These are phyloP conservation scores for Alternaria rosae DNA, from an alignment of 2,329 filamentous ascomycete genomes.

Conservation along the genomic window DNA sequence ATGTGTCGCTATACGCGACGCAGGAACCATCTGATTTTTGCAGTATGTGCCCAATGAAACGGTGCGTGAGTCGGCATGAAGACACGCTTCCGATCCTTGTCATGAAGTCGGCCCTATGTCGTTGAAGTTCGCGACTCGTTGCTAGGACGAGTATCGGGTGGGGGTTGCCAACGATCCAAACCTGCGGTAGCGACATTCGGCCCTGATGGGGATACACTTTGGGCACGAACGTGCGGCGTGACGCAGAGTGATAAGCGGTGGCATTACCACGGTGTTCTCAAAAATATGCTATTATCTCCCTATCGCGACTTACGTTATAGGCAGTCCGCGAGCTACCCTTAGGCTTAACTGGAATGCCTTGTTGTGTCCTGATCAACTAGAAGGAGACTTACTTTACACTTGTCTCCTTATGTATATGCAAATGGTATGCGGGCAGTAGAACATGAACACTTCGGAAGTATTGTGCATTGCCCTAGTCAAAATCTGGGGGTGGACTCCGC, in stretches of 20 bases:
- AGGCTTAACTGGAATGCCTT: not conserved
- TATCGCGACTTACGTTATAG: not conserved
- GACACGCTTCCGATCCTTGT: not conserved
- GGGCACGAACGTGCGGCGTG: not conserved
- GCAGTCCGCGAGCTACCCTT: not conserved
- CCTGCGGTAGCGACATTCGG: not conserved
- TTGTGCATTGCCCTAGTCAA: not conserved
- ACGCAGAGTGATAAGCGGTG: not conserved
- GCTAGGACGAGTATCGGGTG: not conserved
- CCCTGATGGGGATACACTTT: not conserved
- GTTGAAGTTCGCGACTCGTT: not conserved
- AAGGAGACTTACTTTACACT: not conserved
- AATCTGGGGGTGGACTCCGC: not conserved
- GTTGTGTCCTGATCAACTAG: not conserved
- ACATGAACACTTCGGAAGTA: not conserved
- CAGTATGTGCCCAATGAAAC: not conserved
- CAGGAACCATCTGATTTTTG: not conserved
- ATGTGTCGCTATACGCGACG: not conserved
- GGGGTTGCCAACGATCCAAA: not conserved
- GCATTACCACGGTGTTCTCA: not conserved
- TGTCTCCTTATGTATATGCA: not conserved
- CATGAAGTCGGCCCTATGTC: not conserved
- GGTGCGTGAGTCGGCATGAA: not conserved
- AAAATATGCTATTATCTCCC: not conserved
- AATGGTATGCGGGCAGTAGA: not conserved